Evolutionary conservation across 805 yeast species (phyloP).

Genomic region (Yarrowia deformans): DNA sequence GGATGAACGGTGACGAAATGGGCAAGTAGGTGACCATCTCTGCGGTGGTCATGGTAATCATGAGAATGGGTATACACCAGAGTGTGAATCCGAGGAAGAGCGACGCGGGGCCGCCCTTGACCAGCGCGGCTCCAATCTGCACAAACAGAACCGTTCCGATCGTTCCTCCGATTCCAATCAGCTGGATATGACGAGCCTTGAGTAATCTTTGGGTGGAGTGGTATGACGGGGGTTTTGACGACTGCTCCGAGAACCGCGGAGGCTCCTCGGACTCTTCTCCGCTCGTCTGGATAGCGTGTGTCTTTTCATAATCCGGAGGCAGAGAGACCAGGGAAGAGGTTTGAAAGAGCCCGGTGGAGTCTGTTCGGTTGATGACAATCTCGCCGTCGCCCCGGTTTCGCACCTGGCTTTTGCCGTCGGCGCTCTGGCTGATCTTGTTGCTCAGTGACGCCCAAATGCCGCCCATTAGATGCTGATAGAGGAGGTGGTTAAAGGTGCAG

Average conservation of each 20-base stretch:
- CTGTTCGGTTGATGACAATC: slow-evolving; percentile 12
- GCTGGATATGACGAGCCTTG: slow-evolving; percentile 66
- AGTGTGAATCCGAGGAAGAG: slow-evolving; percentile 68
- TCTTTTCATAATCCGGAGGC: slow-evolving; percentile 38
- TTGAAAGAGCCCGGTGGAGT: slow-evolving; percentile 1
- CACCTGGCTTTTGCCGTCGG: slow-evolving; percentile 10
- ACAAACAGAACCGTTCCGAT: slow-evolving; percentile 81
- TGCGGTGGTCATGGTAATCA: slow-evolving; percentile 73
- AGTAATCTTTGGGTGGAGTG: slow-evolving; percentile 43
- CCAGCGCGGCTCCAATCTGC: slow-evolving; percentile 74
- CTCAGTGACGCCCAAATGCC: slow-evolving; percentile 31
- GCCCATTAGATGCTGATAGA: slow-evolving; percentile 4
- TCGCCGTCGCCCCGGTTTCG: slow-evolving; percentile 40
- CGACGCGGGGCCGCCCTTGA: slow-evolving; percentile 64
- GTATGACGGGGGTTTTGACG: slow-evolving; percentile 30
- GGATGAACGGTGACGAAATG: slow-evolving; percentile 75
- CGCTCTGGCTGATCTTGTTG: slow-evolving; percentile 16
- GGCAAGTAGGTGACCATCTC: slow-evolving; percentile 83
- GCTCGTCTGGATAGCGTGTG: slow-evolving; percentile 11
- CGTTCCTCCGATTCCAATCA: slow-evolving; percentile 86
- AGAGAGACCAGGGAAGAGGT: slow-evolving; percentile 24
- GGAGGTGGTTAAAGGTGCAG: neutral
- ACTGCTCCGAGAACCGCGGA: slow-evolving; percentile 26
- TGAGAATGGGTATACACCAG: slow-evolving; percentile 74
- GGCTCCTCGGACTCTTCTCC: slow-evolving; percentile 24